These are phyloP conservation scores for Triangularia verruculosa DNA, from an alignment of 2,329 filamentous ascomycete species.

Conservation along the genomic window DNA sequence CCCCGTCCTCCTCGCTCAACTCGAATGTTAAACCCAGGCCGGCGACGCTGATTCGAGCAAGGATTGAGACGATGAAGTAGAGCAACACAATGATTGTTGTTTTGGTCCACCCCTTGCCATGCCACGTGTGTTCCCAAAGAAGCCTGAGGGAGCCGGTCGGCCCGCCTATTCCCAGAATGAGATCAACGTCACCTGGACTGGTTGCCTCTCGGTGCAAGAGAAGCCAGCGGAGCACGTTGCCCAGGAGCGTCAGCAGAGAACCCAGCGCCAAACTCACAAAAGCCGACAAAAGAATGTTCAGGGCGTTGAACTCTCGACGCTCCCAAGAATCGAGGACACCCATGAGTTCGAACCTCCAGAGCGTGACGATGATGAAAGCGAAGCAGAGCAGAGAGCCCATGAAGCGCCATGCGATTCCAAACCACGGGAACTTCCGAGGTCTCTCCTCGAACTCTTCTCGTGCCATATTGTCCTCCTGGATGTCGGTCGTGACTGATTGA, in stretches of 20 bases:
- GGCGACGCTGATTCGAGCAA: conserved; percentile 14
- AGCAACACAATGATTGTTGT: neutral
- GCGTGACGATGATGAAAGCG: neutral
- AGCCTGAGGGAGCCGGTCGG: conserved; percentile 5
- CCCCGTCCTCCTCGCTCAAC: neutral
- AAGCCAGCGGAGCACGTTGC: conserved; percentile 12
- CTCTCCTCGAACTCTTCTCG: neutral
- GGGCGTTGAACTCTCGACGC: conserved; percentile 8
- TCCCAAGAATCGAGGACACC: neutral
- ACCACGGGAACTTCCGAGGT: conserved; percentile 1
- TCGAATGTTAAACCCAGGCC: conserved; percentile 10
- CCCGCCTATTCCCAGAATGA: conserved; percentile 8
- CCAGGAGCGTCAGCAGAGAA: conserved; percentile 10
- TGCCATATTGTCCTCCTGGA: neutral
- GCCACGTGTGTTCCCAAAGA: neutral
- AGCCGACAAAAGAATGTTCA: conserved; percentile 11
- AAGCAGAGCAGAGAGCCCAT: neutral
- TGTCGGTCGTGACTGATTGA: neutral
- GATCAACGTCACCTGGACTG: conserved; percentile 4
- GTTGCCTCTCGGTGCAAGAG: conserved; percentile 1
- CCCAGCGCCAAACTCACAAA: conserved; percentile 17
- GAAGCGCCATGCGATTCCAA: neutral
- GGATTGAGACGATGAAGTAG: conserved; percentile 5
- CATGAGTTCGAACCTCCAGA: neutral
- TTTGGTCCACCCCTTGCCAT: neutral